Evolutionary conservation across 768 basidiomycete genomes (phyloP).

Genomic region (Coprinellus aureogranulatus): DNA sequence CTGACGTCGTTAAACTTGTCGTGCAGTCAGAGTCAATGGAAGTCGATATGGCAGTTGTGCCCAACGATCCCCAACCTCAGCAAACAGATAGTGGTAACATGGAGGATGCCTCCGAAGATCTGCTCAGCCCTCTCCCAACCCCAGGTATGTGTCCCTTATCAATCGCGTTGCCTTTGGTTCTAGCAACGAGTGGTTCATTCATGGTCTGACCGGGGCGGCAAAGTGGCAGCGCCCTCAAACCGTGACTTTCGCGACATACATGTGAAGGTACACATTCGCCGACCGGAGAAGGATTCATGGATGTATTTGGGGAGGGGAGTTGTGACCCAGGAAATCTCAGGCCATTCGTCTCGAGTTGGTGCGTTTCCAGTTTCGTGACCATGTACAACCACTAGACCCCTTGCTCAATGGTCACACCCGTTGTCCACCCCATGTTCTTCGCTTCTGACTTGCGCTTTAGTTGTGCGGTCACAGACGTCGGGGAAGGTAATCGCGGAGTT

Average conservation of each 20-base stretch:
- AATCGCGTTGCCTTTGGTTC: too few relatives aligned
- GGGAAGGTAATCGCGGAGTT: slow-evolving; percentile 71
- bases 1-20: neutral
- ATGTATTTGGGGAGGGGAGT: slow-evolving; percentile 75
- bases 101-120: neutral
- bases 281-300: slow-evolving; percentile 79
- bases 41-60: slow-evolving; percentile 6
- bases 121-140: neutral
- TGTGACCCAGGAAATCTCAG: slow-evolving; percentile 70
- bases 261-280: slow-evolving; percentile 81
- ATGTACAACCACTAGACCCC: neutral
- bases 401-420: neutral
- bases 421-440: neutral
- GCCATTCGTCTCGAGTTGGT: slow-evolving; percentile 82
- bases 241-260: slow-evolving; percentile 73
- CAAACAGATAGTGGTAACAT: neutral
- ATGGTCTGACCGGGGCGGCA: neutral
- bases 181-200: neutral
- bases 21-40: slow-evolving; percentile 11
- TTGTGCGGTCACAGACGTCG: slow-evolving; percentile 61
- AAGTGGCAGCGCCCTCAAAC: slow-evolving; percentile 29
- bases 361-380: slow-evolving; percentile 24
- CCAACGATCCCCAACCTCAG: neutral
- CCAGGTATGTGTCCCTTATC: neutral
- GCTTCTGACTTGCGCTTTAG: slow-evolving; percentile 27